Evolutionary conservation across 2,329 filamentous ascomycete species (phyloP).

Genomic region (Bretziella fagacearum): DNA sequence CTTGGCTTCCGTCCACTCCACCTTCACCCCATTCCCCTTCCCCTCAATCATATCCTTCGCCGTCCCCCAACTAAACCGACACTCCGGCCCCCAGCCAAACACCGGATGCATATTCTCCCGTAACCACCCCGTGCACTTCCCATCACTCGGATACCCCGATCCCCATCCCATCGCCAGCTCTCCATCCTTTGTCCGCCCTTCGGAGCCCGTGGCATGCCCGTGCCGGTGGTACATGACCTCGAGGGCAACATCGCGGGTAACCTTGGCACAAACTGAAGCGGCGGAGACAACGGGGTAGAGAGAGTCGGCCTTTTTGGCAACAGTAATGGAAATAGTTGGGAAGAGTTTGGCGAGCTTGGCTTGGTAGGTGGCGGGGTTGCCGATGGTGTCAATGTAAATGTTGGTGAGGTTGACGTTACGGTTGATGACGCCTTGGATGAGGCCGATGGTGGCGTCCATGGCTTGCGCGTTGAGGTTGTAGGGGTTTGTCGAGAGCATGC

Average conservation of each 20-base stretch:
- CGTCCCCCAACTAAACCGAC: constrained; percentile 89
- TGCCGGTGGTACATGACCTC: constrained; percentile 52
- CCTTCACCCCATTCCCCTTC: constrained; percentile 46
- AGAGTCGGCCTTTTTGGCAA: constrained; percentile 83
- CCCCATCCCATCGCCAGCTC: constrained; percentile 46
- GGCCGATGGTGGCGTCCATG: constrained; percentile 71
- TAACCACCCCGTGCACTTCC: constrained; percentile 64
- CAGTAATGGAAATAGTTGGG: constrained; percentile 56
- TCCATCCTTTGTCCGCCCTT: constrained; percentile 20
- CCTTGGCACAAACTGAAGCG: constrained; percentile 88
- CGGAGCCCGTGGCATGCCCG: constrained; percentile 19
- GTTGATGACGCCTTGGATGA: constrained; percentile 63
- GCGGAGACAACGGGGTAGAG: constrained; percentile 86
- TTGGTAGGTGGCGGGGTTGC: constrained; percentile 68
- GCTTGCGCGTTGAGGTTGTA: constrained; percentile 97
- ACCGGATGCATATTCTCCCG: constrained; percentile 75
- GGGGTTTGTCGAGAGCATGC: constrained; percentile 51
- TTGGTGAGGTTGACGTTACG: constrained; percentile 68
- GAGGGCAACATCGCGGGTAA: constrained; percentile 78
- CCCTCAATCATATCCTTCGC: constrained; percentile 80
- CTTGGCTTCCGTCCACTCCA: constrained; percentile 71
- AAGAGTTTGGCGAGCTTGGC: constrained; percentile 69
- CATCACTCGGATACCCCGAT: constrained; percentile 84
- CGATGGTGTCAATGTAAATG: constrained; percentile 92
- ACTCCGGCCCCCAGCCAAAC: constrained; percentile 90